Percentiles rank a stretch among this genome's conserved stretches.
phyloP scores from a whole-genome alignment of 225 moss, liverwort and hornwort genomes.

The Marchantia polymorpha region DNA sequence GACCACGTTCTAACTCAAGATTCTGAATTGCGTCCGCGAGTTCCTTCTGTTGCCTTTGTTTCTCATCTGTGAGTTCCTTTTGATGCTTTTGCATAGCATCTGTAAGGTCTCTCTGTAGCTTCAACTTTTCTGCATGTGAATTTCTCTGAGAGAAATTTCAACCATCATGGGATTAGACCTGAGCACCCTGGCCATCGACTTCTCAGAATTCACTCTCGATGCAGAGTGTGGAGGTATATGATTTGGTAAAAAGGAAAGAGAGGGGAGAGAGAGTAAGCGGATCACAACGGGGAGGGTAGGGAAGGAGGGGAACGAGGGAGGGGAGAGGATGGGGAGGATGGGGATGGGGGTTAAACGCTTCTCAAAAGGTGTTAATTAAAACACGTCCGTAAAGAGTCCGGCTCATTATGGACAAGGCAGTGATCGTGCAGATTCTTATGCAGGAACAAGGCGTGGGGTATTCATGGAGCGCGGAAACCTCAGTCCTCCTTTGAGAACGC shows the following conservation, averaged over 20 bases:
- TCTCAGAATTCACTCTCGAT: conserved; percentile 19
- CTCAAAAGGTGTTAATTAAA: neutral
- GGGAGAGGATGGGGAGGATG: neutral
- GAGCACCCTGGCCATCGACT: neutral
- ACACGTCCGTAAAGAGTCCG: neutral
- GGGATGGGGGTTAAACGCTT: neutral
- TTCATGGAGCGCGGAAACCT: neutral
- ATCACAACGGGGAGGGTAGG: neutral
- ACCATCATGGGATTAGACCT: conserved; percentile 27
- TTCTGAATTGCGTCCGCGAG: conserved; percentile 35
- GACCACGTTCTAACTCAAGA: conserved; percentile 30
- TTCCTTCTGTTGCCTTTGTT: conserved; percentile 44
- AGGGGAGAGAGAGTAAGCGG: neutral
- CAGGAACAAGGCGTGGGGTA: neutral
- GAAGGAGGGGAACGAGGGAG: neutral
- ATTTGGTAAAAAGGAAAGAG: neutral
- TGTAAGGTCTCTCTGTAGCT: conserved; percentile 46
- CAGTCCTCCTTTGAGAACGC: neutral
- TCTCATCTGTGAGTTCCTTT: conserved; percentile 45
- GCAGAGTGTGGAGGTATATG: conserved; percentile 9
- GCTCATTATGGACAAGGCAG: neutral
- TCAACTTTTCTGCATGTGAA: conserved; percentile 40
- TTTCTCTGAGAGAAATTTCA: conserved; percentile 31
- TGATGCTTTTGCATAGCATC: conserved; percentile 46
- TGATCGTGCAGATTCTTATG: neutral